Evolutionary conservation across 768 basidiomycete genomes (phyloP), one percentile per base, ranked within the genome.

Genomic region (Xerocomellus chrysenteron): DNA sequence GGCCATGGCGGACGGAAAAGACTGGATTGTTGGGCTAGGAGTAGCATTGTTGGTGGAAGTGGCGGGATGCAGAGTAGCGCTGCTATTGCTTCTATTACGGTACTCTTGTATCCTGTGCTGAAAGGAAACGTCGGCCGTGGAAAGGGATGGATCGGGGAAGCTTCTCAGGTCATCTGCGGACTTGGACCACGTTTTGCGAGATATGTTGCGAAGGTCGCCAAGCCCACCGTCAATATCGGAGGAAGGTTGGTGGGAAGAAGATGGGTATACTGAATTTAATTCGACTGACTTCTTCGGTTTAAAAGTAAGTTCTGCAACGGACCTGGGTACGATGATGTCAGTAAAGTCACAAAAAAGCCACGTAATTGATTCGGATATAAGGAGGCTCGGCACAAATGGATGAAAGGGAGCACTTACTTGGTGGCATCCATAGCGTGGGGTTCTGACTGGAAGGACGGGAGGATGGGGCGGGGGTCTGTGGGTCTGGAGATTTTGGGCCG

Each of bases 401-500:
- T 1, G 32, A 52, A 42, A 47, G 10, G 5, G 12, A 21, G 24
- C 4, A 73, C 85, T 74, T 72, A 87, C 88, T 78, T 79, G 67
- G 76, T 74, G 60, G 80, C 79, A 55, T 78, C 75, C 50, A 74
- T 68, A 39, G 75, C 73, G 61, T 82, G 82, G 2, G 73, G 75
- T 60, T 88, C 84, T 19, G 69, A 65, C 60, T 73, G 74, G 44
- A 78, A 61, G 17, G 70, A 73, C 3, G 73, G 61, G 60, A 88
- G 71, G 52, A 92, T 87, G 3, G 89, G 91, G 21, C 90, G 75
- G 10, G 89, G 90, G 64, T 92, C 91, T 5, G 89, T 90, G 1
- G 90, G 90, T 45, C 86, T 84, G 33, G 91, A 92, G 37, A 92
- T 93, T 78, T 90, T 92, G 51, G 83, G 87, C 59, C 87, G 90